These are phyloP conservation scores for Arthroderma sp. DNA, from an alignment of 2,329 filamentous ascomycete genomes.

Conservation along the genomic window DNA sequence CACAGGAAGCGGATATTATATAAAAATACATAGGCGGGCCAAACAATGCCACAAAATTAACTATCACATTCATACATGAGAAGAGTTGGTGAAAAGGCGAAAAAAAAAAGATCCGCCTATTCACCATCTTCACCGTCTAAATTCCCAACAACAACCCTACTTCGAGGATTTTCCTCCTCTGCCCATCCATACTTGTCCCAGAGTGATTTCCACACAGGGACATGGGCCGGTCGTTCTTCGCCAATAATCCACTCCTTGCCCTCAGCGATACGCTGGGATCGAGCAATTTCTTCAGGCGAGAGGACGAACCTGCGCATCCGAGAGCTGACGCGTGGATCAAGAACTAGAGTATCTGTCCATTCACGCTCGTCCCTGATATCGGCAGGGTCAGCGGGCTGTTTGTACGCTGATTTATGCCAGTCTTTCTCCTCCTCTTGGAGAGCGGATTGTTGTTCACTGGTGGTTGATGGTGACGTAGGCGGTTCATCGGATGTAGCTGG, in stretches of 20 bases:
- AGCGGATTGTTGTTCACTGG: slow-evolving; percentile 51
- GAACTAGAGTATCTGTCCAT: slow-evolving; percentile 60
- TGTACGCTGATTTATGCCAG: slow-evolving; percentile 72
- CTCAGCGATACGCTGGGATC: slow-evolving; percentile 50
- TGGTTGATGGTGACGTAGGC: slow-evolving; percentile 29
- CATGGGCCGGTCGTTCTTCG: slow-evolving; percentile 35
- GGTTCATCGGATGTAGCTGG: slow-evolving; percentile 22
- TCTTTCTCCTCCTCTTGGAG: slow-evolving; percentile 62
- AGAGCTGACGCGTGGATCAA: slow-evolving; percentile 62
- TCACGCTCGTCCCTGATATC: slow-evolving; percentile 49
- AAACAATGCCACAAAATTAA: not conserved
- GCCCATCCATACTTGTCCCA: slow-evolving; percentile 33
- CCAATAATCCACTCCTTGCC: slow-evolving; percentile 59
- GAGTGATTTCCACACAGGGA: slow-evolving; percentile 29
- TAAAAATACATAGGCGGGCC: not conserved
- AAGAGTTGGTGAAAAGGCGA: not conserved
- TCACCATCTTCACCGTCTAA: slow-evolving; percentile 22
- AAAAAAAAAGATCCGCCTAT: not conserved
- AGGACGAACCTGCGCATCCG: slow-evolving; percentile 75
- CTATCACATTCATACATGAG: not conserved
- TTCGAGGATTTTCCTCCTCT: slow-evolving; percentile 28
- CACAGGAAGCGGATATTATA: not conserved
- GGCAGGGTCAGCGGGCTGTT: slow-evolving; percentile 37
- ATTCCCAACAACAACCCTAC: slow-evolving; percentile 33
- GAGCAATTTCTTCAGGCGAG: slow-evolving; percentile 54